Evolutionary conservation across 2,329 filamentous ascomycete species (phyloP), one percentile per base, ranked within the genome.

Genomic region (Aspergillus pseudotamarii): DNA sequence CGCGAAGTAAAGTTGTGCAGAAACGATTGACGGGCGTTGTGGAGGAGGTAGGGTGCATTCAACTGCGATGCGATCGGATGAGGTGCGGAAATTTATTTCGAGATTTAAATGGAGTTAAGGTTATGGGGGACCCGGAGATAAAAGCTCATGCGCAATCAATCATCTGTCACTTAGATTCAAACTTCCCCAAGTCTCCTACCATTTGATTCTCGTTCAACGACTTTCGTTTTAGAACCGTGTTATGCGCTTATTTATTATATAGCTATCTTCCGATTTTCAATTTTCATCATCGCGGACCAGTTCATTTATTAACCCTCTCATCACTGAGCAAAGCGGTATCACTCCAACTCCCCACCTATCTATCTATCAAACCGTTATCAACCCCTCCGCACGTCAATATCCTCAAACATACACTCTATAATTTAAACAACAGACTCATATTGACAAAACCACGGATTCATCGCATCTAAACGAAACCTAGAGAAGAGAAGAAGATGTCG

Each of bases 401-500:
- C 48, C 12, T 19, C 16, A 19, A 41, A 51, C 21, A 51, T 23
- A 26, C 48, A 23, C 8, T 30, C 23, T 10, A 51, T 5, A 51
- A 28, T 14, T 14, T 9, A 51, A 19, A 51, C 48, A 30, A n/a
- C 16, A 41, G 38, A 6, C 19, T 41, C 16, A n/a, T 41, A 19
- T 41, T n/a, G 16, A 4, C 38, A n/a, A 19, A 36, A 19, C 36
- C 16, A 38, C 36, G 16, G 36, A 16, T 6, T 38, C 34, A 6
- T 16, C 16, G 16, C 5, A 38, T 38, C 16, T 38, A 38, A 19
- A 6, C 36, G 16, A n/a, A n/a, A n/a, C 0, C 16, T 19, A 41
- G 11, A 53, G 30, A 53, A 34, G 19, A n/a, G 14, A 53, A 12
- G 48, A 59, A 62, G 28, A 66, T 63, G 36, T 58, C 69, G 36